A percentile compares a stretch with the other conserved stretches of the same genome.
Evolutionary conservation across 2,329 filamentous ascomycete species (phyloP).

Genomic region (Fusarium tricinctum): DNA sequence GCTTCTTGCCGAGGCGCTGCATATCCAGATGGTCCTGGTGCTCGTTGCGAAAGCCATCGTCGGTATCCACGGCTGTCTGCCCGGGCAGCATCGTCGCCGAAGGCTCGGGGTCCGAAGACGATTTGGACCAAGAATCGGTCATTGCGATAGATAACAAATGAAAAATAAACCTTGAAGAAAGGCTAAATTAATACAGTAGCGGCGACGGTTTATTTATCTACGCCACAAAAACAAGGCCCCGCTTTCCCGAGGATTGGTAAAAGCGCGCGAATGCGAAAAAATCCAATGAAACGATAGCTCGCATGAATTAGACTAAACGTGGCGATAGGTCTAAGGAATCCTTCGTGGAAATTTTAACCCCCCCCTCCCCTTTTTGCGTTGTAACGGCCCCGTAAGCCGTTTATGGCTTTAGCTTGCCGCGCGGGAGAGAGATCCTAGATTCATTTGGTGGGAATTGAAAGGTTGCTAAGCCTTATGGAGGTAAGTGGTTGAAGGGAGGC

Average conservation of each 20-base stretch:
- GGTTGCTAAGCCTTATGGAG: not conserved
- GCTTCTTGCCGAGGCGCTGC: slow-evolving; percentile 35
- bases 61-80: not conserved
- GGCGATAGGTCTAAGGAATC: not conserved
- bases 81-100: not conserved
- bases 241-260: not conserved
- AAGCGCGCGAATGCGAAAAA: not conserved
- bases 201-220: not conserved
- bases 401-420: not conserved
- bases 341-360: not conserved
- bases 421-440: not conserved
- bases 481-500: not conserved
- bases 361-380: not conserved
- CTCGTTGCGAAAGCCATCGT: slow-evolving; percentile 28
- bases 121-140: slow-evolving; percentile 7
- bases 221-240: not conserved
- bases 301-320: not conserved
- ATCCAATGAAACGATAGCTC: not conserved
- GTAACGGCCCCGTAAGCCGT: not conserved
- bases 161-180: not conserved
- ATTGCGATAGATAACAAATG: not conserved
- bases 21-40: slow-evolving; percentile 33
- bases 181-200: not conserved
- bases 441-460: not conserved
- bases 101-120: not conserved